Conservation (phyloP, 208 protist genomes). For the Crithidia thermophila region DNA sequence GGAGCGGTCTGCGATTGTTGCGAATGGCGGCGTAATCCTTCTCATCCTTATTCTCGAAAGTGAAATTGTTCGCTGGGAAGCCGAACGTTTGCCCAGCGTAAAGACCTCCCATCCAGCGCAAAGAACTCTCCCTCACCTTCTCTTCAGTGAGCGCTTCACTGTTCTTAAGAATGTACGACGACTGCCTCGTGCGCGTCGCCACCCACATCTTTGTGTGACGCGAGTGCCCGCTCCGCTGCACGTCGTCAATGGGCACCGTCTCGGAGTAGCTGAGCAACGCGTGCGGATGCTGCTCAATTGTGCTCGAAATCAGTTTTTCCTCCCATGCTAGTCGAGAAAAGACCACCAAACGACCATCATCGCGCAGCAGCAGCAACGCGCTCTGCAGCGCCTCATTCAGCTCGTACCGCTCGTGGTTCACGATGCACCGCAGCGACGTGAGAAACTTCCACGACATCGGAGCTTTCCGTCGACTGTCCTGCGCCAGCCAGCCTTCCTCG, state of each 20-base stretch:
- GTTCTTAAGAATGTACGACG: constrained; percentile 81
- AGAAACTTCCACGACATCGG: constrained; percentile 89
- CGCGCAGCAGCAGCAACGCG: constrained; percentile 69
- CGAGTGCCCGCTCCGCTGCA: constrained; percentile 63
- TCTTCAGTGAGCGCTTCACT: constrained; percentile 57
- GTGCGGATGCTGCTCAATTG: constrained; percentile 73
- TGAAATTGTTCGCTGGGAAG: constrained; percentile 89
- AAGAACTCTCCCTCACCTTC: constrained; percentile 63
- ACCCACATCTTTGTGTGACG: constrained; percentile 91
- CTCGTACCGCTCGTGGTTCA: constrained; percentile 84
- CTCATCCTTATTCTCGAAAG: constrained; percentile 65
- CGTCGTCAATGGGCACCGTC: constrained; percentile 55
- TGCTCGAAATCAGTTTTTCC: constrained; percentile 66
- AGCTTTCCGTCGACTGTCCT: constrained; percentile 65
- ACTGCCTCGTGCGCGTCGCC: constrained; percentile 47
- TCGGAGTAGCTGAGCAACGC: constrained; percentile 81
- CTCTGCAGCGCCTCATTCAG: constrained; percentile 67
- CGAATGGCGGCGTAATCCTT: constrained; percentile 49
- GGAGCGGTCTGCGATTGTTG: constrained; percentile 51
- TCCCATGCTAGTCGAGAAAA: constrained; percentile 81
- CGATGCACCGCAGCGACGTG: constrained; percentile 75
- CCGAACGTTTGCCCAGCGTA: constrained; percentile 82
- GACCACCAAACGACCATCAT: constrained; percentile 74
- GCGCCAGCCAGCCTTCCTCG: constrained; percentile 73
- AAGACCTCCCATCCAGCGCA: constrained; percentile 80